Percentiles rank a stretch among this genome's conserved stretches.
Evolutionary conservation across 176 grass and related monocot genomes (phyloP).

Genomic region (Miscanthus lutarioriparius): DNA sequence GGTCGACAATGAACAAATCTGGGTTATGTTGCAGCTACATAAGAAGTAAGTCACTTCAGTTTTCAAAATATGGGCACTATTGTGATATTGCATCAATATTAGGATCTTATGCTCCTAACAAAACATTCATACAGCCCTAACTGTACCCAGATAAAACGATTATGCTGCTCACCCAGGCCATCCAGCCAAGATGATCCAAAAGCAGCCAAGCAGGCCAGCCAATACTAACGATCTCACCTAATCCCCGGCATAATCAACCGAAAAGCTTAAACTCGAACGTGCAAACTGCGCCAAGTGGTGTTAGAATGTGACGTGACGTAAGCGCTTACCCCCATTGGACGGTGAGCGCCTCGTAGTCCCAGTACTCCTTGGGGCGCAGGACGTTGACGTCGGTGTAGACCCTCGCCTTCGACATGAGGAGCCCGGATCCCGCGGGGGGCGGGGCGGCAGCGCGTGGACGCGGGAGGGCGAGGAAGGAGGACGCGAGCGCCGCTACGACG

Average conservation of each 20-base stretch:
- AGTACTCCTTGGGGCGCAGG: constrained; percentile 88
- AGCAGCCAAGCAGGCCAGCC: not conserved
- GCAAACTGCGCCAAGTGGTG: not conserved
- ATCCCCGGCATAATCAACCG: not conserved
- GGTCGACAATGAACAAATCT: not conserved
- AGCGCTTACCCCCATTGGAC: constrained; percentile 73
- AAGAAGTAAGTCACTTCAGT: too few relatives aligned
- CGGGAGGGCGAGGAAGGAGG: constrained; percentile 34
- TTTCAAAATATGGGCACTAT: not conserved
- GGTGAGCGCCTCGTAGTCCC: constrained; percentile 87
- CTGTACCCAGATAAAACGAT: not conserved
- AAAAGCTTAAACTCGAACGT: constrained; percentile 1
- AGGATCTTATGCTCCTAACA: not conserved
- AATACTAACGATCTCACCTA: not conserved
- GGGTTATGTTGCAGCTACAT: not conserved
- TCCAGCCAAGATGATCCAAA: not conserved
- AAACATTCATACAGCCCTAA: not conserved
- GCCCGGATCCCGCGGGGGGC: constrained; percentile 29
- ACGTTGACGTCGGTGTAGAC: constrained; percentile 82
- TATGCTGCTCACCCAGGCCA: not conserved
- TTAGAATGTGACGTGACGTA: not conserved
- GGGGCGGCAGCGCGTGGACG: constrained; percentile 9
- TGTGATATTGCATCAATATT: not conserved
- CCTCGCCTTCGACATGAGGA: constrained; percentile 66
- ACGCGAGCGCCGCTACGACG: constrained; percentile 46